A percentile compares a stretch with the other conserved stretches of the same genome.
phyloP scores from a whole-genome alignment of 208 protist genomes.

The Leishmania lainsoni region DNA sequence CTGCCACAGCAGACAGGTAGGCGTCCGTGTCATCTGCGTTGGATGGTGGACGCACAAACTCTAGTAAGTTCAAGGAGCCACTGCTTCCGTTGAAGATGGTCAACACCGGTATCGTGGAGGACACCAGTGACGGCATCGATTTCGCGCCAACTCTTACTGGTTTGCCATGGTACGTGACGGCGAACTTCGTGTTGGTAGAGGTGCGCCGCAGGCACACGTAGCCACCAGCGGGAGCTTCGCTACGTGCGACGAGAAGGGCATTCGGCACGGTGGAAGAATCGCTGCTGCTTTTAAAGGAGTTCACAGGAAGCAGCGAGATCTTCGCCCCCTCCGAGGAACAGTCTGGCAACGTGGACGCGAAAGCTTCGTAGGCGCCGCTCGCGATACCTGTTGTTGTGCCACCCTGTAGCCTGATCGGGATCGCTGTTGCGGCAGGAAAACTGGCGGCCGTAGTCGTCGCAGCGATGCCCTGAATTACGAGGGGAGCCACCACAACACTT shows the following conservation, averaged over 20 bases:
- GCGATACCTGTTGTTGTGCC: slow-evolving; percentile 48
- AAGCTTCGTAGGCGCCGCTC: slow-evolving; percentile 41
- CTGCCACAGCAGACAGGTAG: slow-evolving; percentile 19
- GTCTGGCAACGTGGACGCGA: slow-evolving; percentile 39
- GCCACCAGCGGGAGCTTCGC: not conserved
- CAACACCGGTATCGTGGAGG: slow-evolving; percentile 11
- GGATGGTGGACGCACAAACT: slow-evolving; percentile 30
- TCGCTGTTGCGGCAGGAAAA: slow-evolving; percentile 30
- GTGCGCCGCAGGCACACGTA: slow-evolving; percentile 42
- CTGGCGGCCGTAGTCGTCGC: slow-evolving; percentile 27
- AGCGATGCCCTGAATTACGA: slow-evolving; percentile 30
- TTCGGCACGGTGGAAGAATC: slow-evolving; percentile 6
- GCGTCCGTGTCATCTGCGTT: slow-evolving; percentile 19
- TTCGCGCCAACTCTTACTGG: slow-evolving; percentile 17
- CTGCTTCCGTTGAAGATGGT: slow-evolving; percentile 62
- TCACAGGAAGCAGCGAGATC: slow-evolving; percentile 33
- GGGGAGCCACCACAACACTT: slow-evolving; percentile 35
- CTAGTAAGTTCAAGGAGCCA: slow-evolving; percentile 31
- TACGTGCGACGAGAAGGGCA: slow-evolving; percentile 21
- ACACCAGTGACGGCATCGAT: not conserved
- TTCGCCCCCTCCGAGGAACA: slow-evolving; percentile 30
- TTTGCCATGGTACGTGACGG: slow-evolving; percentile 13
- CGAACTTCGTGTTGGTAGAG: slow-evolving; percentile 22
- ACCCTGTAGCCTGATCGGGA: slow-evolving; percentile 43
- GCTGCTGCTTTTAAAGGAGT: slow-evolving; percentile 23